Evolutionary conservation across 1,139 yeast genomes (phyloP).

Genomic region (Spencermartinsiella ligniputridi): DNA sequence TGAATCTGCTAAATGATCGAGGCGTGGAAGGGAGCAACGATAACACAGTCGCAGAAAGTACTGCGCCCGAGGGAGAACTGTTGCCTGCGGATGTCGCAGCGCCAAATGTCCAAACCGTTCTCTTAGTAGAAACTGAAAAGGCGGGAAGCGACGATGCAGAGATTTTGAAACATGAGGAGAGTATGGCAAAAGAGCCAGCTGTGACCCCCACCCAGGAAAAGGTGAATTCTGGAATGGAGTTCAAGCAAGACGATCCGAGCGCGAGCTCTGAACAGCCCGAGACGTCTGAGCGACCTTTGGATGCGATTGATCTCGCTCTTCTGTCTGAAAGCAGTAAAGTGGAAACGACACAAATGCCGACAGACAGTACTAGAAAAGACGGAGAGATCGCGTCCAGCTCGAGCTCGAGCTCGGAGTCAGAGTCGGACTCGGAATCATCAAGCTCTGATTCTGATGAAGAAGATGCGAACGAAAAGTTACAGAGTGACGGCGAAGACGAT

Average conservation of each 20-base stretch:
- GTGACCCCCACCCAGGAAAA: not conserved
- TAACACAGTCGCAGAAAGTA: not conserved
- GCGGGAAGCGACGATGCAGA: not conserved
- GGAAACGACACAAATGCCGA: too few relatives aligned
- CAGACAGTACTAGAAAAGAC: too few relatives aligned
- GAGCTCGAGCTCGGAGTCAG: constrained; percentile 6
- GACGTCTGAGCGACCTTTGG: constrained; percentile 2
- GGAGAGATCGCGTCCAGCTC: constrained; percentile 5
- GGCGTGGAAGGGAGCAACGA: too few relatives aligned
- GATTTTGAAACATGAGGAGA: not conserved
- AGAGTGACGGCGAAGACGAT: constrained; percentile 23
- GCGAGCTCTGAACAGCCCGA: not conserved
- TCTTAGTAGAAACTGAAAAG: not conserved
- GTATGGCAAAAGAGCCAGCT: not conserved
- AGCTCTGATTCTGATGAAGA: constrained; percentile 4
- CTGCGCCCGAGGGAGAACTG: not conserved
- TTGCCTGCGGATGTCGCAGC: too few relatives aligned
- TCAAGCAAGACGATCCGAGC: not conserved
- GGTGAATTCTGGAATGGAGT: not conserved
- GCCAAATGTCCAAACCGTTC: not conserved
- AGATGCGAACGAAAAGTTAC: constrained; percentile 18
- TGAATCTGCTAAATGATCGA: not conserved
- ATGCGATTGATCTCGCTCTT: constrained; percentile 21
- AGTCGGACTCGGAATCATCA: constrained; percentile 9
- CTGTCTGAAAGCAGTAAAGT: constrained; percentile 10